Conservation (phyloP, 2,329 filamentous ascomycete species). For the Fusarium falciforme region DNA sequence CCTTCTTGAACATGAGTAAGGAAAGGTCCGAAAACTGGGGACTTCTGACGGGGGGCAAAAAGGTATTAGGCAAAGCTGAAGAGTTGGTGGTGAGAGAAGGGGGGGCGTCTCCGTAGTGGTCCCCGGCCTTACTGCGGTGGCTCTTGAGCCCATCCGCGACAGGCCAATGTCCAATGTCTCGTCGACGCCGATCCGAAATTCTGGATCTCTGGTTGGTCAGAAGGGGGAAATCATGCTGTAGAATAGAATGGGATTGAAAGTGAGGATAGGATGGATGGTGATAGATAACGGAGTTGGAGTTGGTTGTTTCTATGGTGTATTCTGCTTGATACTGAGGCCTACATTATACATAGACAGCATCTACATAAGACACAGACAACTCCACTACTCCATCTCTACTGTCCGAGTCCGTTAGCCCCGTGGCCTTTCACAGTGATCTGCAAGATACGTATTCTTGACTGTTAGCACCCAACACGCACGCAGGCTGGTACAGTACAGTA, state of each 20-base stretch:
- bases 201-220: conserved; percentile 32
- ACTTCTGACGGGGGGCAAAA: conserved; percentile 4
- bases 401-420: background rate
- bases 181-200: conserved; percentile 45
- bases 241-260: background rate
- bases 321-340: background rate
- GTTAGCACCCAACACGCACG: background rate
- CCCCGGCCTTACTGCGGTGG: conserved; percentile 46
- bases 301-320: background rate
- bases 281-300: conserved; percentile 3
- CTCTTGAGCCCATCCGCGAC: conserved; percentile 38
- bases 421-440: background rate
- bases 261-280: background rate
- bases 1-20: conserved; percentile 21
- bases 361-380: background rate
- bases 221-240: conserved; percentile 8
- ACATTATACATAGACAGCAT: background rate
- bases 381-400: background rate
- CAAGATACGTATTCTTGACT: background rate
- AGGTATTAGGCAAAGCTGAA: background rate
- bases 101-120: conserved; percentile 36
- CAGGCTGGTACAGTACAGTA: background rate
- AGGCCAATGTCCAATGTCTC: conserved; percentile 44
- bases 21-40: conserved; percentile 25
- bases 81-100: background rate